These are phyloP conservation scores for Chimonanthus salicifolius DNA, from an alignment of 164 flowering plant species.

Conservation along the genomic window DNA sequence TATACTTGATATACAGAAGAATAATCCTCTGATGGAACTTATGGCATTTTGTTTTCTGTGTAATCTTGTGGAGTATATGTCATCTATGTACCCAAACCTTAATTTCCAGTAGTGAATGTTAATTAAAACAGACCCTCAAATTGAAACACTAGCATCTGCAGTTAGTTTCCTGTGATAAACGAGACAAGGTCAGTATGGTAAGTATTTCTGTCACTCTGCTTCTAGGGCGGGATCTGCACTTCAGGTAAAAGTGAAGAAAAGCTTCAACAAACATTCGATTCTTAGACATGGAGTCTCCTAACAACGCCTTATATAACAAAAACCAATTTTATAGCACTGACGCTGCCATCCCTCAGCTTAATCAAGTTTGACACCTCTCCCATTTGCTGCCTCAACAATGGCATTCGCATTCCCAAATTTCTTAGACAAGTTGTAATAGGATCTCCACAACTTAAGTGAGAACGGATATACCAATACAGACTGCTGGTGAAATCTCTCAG, in stretches of 20 bases:
- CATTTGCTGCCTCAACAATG: slow-evolving; percentile 42
- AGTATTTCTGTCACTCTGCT: not conserved
- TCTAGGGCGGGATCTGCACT: not conserved
- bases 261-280: not conserved
- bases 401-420: slow-evolving; percentile 18
- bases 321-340: not conserved
- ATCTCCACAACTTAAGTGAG: slow-evolving; percentile 64
- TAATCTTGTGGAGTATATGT: not conserved
- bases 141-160: not conserved
- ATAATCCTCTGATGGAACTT: not conserved
- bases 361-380: slow-evolving; percentile 46
- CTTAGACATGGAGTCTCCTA: not conserved
- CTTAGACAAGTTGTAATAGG: slow-evolving; percentile 27
- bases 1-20: not conserved
- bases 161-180: not conserved
- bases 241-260: not conserved
- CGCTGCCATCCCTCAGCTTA: not conserved
- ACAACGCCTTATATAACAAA: not conserved
- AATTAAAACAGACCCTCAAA: not conserved
- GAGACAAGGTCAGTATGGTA: not conserved
- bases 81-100: not conserved
- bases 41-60: not conserved
- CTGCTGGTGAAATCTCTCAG: slow-evolving; percentile 44
- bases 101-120: not conserved
- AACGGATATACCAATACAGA: slow-evolving; percentile 67